A percentile compares a stretch with the other conserved stretches of the same genome.
Conservation (phyloP, 2,329 filamentous ascomycete species). For the Elsinoe perseae region DNA sequence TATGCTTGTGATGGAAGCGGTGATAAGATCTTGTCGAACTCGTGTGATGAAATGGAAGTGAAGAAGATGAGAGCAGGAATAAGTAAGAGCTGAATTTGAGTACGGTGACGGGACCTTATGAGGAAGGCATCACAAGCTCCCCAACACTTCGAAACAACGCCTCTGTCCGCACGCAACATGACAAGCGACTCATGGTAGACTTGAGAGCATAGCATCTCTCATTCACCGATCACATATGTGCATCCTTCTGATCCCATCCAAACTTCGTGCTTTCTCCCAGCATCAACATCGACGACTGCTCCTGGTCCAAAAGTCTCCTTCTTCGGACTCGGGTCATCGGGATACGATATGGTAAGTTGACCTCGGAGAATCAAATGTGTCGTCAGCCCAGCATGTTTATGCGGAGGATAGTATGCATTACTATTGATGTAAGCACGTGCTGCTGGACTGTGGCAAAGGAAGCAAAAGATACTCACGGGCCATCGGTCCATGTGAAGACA, state of each 20-base stretch:
- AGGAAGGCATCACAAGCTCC: not conserved
- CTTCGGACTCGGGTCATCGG: slow-evolving; percentile 46
- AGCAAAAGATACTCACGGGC: slow-evolving; percentile 44
- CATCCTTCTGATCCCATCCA: slow-evolving; percentile 61
- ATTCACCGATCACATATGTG: slow-evolving; percentile 58
- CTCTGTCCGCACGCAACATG: no score
- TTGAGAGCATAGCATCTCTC: not conserved
- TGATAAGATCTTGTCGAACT: not conserved
- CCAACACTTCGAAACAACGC: no score
- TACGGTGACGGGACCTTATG: no score
- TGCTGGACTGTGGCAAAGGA: slow-evolving; percentile 14
- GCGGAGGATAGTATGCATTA: slow-evolving; percentile 60
- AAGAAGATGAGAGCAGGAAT: not conserved
- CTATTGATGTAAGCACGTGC: slow-evolving; percentile 33
- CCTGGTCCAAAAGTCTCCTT: slow-evolving; percentile 56
- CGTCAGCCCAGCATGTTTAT: slow-evolving; percentile 56
- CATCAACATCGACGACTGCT: slow-evolving; percentile 58
- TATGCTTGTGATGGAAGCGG: not conserved
- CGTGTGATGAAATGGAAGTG: not conserved
- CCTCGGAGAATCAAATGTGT: slow-evolving; percentile 63
- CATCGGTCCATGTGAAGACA: slow-evolving; percentile 66
- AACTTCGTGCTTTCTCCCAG: slow-evolving; percentile 57
- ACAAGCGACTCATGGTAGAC: not conserved
- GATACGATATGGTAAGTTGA: slow-evolving; percentile 59
- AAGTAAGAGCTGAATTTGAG: not conserved